Percentiles rank a stretch among this genome's conserved stretches.
Conservation (phyloP, 768 basidiomycete species). For the button mushroom (Agaricus bisporus) region DNA sequence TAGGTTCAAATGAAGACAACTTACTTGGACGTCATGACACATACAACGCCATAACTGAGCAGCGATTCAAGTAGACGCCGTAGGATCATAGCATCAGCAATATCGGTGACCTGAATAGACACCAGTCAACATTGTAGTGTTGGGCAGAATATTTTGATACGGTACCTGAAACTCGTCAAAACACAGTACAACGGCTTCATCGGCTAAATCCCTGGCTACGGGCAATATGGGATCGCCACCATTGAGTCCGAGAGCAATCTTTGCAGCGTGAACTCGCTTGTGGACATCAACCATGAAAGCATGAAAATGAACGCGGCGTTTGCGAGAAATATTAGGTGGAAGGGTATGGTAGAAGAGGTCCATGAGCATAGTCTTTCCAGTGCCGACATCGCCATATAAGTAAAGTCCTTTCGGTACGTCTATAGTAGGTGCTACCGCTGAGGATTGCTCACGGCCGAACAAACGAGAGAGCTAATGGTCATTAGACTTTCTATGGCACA, state of each 20-base stretch:
- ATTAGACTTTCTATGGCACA: neutral
- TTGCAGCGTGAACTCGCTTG: slow-evolving; percentile 82
- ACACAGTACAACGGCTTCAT: slow-evolving; percentile 80
- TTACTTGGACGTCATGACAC: slow-evolving; percentile 96
- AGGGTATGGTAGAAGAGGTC: slow-evolving; percentile 91
- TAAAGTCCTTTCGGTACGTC: slow-evolving; percentile 83
- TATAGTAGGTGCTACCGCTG: slow-evolving; percentile 37
- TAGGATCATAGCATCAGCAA: slow-evolving; percentile 97
- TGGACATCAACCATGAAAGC: slow-evolving; percentile 99
- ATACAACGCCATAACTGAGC: slow-evolving; percentile 84
- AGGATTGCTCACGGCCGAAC: slow-evolving; percentile 31
- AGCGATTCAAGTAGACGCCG: slow-evolving; percentile 84
- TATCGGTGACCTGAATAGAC: slow-evolving; percentile 75
- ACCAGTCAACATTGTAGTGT: neutral
- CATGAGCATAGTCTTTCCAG: slow-evolving; percentile 99
- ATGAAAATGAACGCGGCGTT: slow-evolving; percentile 94
- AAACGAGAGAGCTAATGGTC: slow-evolving; percentile 38
- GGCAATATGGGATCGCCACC: slow-evolving; percentile 82
- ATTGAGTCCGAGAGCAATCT: slow-evolving; percentile 58
- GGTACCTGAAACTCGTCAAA: slow-evolving; percentile 97
- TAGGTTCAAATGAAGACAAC: slow-evolving; percentile 20
- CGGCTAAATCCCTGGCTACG: slow-evolving; percentile 82
- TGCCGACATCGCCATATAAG: slow-evolving; percentile 94
- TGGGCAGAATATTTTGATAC: neutral
- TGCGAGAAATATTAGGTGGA: slow-evolving; percentile 55